Percentiles rank a stretch among this genome's conserved stretches.
Evolutionary conservation across 2,329 filamentous ascomycete genomes (phyloP).

Genomic region (Neofusicoccum cordaticola): DNA sequence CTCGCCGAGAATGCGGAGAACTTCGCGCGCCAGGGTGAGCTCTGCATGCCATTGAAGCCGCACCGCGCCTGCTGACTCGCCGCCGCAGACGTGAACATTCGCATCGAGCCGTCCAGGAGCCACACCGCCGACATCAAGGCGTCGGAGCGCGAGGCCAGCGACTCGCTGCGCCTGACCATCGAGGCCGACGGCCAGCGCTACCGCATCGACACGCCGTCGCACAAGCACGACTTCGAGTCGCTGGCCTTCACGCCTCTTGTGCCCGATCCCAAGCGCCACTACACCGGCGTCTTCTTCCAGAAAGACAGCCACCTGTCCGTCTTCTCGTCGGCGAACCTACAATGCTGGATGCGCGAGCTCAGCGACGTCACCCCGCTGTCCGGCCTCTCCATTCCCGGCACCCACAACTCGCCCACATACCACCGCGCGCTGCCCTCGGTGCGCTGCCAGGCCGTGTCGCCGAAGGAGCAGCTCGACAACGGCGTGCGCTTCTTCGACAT

Average conservation of each 20-base stretch:
- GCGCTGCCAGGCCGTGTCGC: conserved; percentile 80
- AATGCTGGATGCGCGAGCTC: conserved; percentile 78
- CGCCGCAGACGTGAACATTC: conserved; percentile 55
- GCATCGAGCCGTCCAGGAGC: conserved; percentile 66
- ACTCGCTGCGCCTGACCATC: conserved; percentile 73
- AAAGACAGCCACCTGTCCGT: conserved; percentile 51
- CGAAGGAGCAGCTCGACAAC: conserved; percentile 77
- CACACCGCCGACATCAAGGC: conserved; percentile 61
- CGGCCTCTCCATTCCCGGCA: conserved; percentile 85
- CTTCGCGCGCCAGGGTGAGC: conserved; percentile 51
- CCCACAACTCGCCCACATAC: conserved; percentile 89
- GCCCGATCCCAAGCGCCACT: conserved; percentile 38
- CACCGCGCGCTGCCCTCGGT: conserved; percentile 86
- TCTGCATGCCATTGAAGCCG: neutral
- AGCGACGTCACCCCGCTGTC: conserved; percentile 70
- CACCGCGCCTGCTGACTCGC: neutral
- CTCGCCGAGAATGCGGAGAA: conserved; percentile 57
- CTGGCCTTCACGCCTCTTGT: conserved; percentile 39
- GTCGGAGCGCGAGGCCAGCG: conserved; percentile 56
- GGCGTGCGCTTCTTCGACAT: conserved; percentile 95
- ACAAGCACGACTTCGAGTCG: conserved; percentile 37
- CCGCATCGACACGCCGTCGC: conserved; percentile 68
- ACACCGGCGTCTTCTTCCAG: conserved; percentile 44
- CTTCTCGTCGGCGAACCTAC: conserved; percentile 66
- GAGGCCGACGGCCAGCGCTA: conserved; percentile 64